Percentiles rank a stretch among this genome's conserved stretches.
Evolutionary conservation across 495 filamentous ascomycete species (phyloP).

Genomic region (Lindgomyces ingoldianus): DNA sequence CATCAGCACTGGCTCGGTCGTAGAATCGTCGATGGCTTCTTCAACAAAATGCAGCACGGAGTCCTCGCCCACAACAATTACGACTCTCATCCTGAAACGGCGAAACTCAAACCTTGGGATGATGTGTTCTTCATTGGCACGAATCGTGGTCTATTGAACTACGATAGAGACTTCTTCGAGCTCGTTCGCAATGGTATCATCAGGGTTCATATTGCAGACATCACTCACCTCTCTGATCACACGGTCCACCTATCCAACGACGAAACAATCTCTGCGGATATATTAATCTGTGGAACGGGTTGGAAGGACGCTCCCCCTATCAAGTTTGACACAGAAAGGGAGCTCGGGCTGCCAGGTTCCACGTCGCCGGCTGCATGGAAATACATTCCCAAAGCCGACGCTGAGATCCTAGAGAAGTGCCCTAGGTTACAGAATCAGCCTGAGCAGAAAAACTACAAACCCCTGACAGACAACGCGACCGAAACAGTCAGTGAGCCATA

Average conservation of each 20-base stretch:
- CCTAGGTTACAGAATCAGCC: conserved; percentile 59
- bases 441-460: conserved; percentile 32
- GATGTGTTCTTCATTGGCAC: conserved; percentile 52
- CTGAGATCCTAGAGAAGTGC: conserved; percentile 65
- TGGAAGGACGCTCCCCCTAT: conserved; percentile 58
- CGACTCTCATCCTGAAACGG: conserved; percentile 61
- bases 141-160: conserved; percentile 31
- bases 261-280: conserved; percentile 58
- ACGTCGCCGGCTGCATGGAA: not conserved
- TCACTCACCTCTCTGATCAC: conserved; percentile 53
- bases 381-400: conserved; percentile 54
- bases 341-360: conserved; percentile 34
- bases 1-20: conserved; percentile 69
- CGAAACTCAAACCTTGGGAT: conserved; percentile 66
- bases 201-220: conserved; percentile 63
- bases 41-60: conserved; percentile 61
- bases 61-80: conserved; percentile 60
- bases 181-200: conserved; percentile 52
- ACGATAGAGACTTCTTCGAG: conserved; percentile 29
- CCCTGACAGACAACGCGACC: conserved; percentile 3
- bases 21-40: conserved; percentile 68
- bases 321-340: conserved; percentile 58
- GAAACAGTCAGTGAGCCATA: conserved; percentile 23
- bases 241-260: conserved; percentile 61
- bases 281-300: conserved; percentile 59